These are phyloP conservation scores for Xylariaceae sp. DNA, from an alignment of 2,329 filamentous ascomycete species.

Conservation along the genomic window DNA sequence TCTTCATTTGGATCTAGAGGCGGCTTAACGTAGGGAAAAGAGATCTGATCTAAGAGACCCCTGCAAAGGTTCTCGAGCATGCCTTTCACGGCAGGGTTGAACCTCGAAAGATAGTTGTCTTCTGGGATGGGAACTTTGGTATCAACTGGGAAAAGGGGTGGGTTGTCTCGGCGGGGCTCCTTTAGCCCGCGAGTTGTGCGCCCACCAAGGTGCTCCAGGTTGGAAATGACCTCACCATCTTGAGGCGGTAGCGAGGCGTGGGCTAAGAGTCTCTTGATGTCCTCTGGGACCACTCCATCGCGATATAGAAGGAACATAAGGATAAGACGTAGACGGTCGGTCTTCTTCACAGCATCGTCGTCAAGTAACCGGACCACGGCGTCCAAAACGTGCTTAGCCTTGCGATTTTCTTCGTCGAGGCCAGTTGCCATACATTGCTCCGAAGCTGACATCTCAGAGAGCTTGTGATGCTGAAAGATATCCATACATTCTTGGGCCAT, in stretches of 20 bases:
- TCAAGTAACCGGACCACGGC: slow-evolving; percentile 85
- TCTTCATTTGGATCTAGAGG: slow-evolving; percentile 61
- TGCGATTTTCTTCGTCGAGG: slow-evolving; percentile 85
- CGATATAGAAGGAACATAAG: slow-evolving; percentile 82
- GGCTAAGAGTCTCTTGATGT: slow-evolving; percentile 77
- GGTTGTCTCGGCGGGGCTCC: slow-evolving; percentile 63
- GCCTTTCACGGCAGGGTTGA: slow-evolving; percentile 75
- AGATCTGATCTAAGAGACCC: slow-evolving; percentile 60
- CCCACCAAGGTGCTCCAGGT: slow-evolving; percentile 78
- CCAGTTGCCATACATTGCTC: slow-evolving; percentile 92
- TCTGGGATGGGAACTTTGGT: slow-evolving; percentile 55
- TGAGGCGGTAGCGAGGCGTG: slow-evolving; percentile 75
- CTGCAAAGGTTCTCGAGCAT: slow-evolving; percentile 72
- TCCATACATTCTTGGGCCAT: slow-evolving; percentile 99
- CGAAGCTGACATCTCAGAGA: slow-evolving; percentile 79
- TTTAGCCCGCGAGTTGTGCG: slow-evolving; percentile 67
- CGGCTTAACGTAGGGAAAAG: slow-evolving; percentile 71
- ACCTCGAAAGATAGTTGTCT: slow-evolving; percentile 83
- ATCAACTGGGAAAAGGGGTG: slow-evolving; percentile 70
- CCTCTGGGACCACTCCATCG: slow-evolving; percentile 77
- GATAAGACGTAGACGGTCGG: slow-evolving; percentile 80
- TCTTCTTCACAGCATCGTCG: slow-evolving; percentile 66
- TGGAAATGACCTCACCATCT: slow-evolving; percentile 69
- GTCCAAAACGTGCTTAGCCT: slow-evolving; percentile 84
- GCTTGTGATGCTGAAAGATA: slow-evolving; percentile 77